Base-by-base conservation (phyloP, 139 green algal genomes). In the Raphidocelis subcapitata region DNA sequence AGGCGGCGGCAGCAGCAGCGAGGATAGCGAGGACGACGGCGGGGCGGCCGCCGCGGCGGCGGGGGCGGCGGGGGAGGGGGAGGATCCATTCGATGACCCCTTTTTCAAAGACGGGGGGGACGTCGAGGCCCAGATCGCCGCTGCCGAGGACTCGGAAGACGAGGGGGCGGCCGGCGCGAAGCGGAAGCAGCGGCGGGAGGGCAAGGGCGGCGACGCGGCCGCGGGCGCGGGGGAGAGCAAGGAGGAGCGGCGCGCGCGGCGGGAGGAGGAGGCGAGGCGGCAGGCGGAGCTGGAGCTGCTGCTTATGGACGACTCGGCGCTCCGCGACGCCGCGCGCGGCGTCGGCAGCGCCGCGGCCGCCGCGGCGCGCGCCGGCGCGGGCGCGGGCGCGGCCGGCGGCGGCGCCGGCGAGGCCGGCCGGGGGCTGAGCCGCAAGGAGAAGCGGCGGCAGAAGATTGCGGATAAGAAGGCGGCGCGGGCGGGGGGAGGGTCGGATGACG, bases 271-370 rank as follows among this genome's bases (percentile, higher is more conserved):
- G 54, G 72, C 51, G 37, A 56, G 54, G 36, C 62, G 85, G 67
- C 61, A 74, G 5, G 94, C 94, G 16, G 89, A 98, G 75, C 85
- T 98, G 60, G 94, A 98, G 82, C 86, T 98, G 80, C 81, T 98
- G 49, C 73, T 98, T 28, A 89, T 98, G 91, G 93, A 98, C 47
- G 94, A 98, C 54, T 69, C 37, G 0, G 79, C 78, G 1, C 64
- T 95, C 32, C 69, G 81, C 41, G 79, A 70, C 33, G 78, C 60
- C 2, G 77, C 77, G 20, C 57, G 67, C 1, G 76, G 80, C 3
- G 65, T 71, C 15, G 26, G n/a, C 28, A 14, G 44, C 54, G 32
- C 65, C 54, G 56, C 62, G 52, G 49, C 35, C 51, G 26, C 31
- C 55, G 64, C 21, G 28, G 44, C 28, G n/a, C 29, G 14, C 20